Evolutionary conservation across 306 rosid species (phyloP), one percentile per base, ranked within the genome.

Genomic region (Glycine soja): DNA sequence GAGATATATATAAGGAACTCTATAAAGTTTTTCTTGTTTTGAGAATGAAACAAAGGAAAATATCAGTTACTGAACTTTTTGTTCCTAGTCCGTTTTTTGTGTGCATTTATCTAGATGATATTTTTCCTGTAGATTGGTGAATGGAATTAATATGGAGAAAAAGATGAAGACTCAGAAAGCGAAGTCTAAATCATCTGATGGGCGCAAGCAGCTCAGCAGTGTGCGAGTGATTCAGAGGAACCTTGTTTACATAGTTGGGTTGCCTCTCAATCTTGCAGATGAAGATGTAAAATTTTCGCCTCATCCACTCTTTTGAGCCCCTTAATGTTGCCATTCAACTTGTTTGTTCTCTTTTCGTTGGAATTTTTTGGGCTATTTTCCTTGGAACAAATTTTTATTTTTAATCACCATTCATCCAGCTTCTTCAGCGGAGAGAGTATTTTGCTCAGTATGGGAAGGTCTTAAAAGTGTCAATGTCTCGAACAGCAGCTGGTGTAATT

Each of bases 401-500:
- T 8, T 24, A 6, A 34, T 86, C 14, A 72, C 77, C 40, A 57
- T 56, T 77, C 67, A 24, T 84, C 86, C 90, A 96, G 99, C 92
- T 93, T 84, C 95, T 96, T 70, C 97, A 96, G 81, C 89, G 81
- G 30, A 85, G 89, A 47, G 99, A 96, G 76, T 96, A 96, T 81
- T 96, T 96, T 91, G 92, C 93, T 87, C 99, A 93, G 89, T 96
- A 96, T 85, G 99, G 99, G 76, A 93, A 93, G 92, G 98, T 96
- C 83, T 87, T 92, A 70, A 96, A 96, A 88, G 99, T 96, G 54
- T 96, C 99, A 4, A 96, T 96, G 98, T 93, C 98, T 67, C 92
- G 99, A 81, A 96, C 99, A 0, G 93, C 99, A 34, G 89, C 97
- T 84, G 99, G 99, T 34, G 89, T 90, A 80, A 90, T 96, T 88